phyloP scores from a whole-genome alignment of 108 stramenopile genomes.

The Asterionellopsis glacialis region DNA sequence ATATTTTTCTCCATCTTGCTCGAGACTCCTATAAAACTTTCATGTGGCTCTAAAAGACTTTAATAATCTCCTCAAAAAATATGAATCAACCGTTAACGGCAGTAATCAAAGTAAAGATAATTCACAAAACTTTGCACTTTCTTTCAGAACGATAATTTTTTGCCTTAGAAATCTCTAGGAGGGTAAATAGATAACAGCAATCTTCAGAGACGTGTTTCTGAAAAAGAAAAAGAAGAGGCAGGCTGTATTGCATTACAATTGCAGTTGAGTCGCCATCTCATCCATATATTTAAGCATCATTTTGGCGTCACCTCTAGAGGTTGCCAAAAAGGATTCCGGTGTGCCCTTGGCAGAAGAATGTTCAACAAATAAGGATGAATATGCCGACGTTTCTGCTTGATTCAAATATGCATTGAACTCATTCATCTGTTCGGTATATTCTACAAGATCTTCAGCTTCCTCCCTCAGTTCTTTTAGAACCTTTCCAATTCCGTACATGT shows the following conservation, averaged over 20 bases:
- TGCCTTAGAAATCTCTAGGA: too few species aligned
- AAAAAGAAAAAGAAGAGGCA: too few species aligned
- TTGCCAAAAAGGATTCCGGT: slow-evolving; percentile 40
- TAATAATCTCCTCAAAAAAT: too few species aligned
- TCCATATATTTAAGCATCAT: slow-evolving; percentile 46
- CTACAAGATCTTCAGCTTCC: slow-evolving; percentile 54
- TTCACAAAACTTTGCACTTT: too few species aligned
- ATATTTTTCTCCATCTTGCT: too few species aligned
- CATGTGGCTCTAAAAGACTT: too few species aligned
- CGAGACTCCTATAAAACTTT: too few species aligned
- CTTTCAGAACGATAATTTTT: too few species aligned
- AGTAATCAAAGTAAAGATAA: too few species aligned
- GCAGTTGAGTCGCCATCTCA: slow-evolving; percentile 36
- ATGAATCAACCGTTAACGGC: too few species aligned
- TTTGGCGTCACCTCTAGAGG: slow-evolving; percentile 40
- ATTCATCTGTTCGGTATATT: slow-evolving; percentile 47
- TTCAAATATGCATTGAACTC: slow-evolving; percentile 52
- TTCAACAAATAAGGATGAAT: slow-evolving; percentile 57
- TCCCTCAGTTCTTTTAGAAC: slow-evolving; percentile 40
- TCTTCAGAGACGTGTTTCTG: too few species aligned
- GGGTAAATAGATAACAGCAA: too few species aligned
- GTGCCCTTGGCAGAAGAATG: slow-evolving; percentile 47
- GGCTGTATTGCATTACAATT: slow-evolving; percentile 20
- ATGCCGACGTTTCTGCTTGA: slow-evolving; percentile 57
- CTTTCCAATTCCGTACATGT: slow-evolving; percentile 56